These are phyloP conservation scores for Ophiostoma ips DNA, from an alignment of 2,329 filamentous ascomycete genomes.

Conservation along the genomic window DNA sequence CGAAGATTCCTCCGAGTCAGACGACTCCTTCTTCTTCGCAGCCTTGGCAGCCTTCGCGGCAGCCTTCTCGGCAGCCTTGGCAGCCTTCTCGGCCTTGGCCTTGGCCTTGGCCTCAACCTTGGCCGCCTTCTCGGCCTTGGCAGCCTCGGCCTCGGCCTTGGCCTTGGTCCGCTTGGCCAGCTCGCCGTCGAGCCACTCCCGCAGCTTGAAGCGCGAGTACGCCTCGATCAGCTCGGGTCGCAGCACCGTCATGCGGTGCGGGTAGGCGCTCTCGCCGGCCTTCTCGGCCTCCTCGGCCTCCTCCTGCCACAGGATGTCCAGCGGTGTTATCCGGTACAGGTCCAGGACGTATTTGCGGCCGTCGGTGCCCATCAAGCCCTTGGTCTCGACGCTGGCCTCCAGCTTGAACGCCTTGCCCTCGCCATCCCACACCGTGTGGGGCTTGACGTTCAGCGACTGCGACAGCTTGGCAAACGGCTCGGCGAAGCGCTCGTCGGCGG, in stretches of 20 bases:
- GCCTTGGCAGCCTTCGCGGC: too few species aligned
- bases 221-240: conserved; percentile 80
- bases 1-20: not conserved
- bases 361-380: conserved; percentile 92
- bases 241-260: conserved; percentile 91
- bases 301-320: conserved; percentile 86
- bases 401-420: conserved; percentile 79
- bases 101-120: not conserved
- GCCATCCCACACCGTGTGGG: conserved; percentile 96
- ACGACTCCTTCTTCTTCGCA: not conserved
- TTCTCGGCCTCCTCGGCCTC: conserved; percentile 36
- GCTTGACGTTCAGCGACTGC: conserved; percentile 80
- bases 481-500: conserved; percentile 75
- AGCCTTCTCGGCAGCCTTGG: too few species aligned
- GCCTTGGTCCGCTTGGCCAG: conserved; percentile 46
- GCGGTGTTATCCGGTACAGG: conserved; percentile 81
- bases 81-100: too few species aligned
- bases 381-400: conserved; percentile 93
- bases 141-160: conserved; percentile 15
- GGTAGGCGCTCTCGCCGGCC: conserved; percentile 48
- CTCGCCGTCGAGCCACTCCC: conserved; percentile 74
- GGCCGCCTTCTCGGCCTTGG: not conserved
- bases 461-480: conserved; percentile 81
- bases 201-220: conserved; percentile 73
- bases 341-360: conserved; percentile 96